phyloP scores from a whole-genome alignment of 1,284 basidiomycete species.

The Phellinidium pouzarii region DNA sequence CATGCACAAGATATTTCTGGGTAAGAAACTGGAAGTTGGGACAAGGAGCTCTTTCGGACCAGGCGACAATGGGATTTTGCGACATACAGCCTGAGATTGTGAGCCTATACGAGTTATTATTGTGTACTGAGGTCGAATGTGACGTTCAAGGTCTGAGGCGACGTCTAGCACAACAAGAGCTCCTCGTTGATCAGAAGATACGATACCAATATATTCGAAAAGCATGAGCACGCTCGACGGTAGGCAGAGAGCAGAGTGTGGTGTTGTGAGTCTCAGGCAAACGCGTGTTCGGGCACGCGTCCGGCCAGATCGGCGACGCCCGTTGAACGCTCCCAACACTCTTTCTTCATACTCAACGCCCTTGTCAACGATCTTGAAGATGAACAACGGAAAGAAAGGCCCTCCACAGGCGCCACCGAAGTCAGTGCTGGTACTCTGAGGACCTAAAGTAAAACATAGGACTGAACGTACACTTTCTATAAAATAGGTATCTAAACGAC shows the following conservation, averaged over 20 bases:
- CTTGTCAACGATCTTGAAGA: neutral
- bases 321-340: neutral
- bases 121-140: too few species aligned
- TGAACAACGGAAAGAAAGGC: constrained; percentile 10
- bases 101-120: too few species aligned
- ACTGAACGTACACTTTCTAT: neutral
- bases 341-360: neutral
- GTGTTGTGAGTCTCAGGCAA: neutral
- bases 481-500: constrained; percentile 56
- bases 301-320: neutral
- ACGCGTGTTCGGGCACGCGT: neutral
- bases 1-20: too few species aligned
- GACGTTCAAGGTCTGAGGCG: too few species aligned
- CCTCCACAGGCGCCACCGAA: constrained; percentile 9
- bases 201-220: neutral
- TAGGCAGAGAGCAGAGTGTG: neutral
- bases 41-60: too few species aligned
- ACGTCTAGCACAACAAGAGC: too few species aligned
- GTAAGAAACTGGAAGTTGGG: too few species aligned
- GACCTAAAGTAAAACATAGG: neutral
- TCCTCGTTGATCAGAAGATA: too few species aligned
- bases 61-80: too few species aligned
- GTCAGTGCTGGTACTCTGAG: neutral
- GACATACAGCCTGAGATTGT: too few species aligned
- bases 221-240: neutral